Conservation (phyloP, 208 protist genomes). For the Wallacemonas rigidus region DNA sequence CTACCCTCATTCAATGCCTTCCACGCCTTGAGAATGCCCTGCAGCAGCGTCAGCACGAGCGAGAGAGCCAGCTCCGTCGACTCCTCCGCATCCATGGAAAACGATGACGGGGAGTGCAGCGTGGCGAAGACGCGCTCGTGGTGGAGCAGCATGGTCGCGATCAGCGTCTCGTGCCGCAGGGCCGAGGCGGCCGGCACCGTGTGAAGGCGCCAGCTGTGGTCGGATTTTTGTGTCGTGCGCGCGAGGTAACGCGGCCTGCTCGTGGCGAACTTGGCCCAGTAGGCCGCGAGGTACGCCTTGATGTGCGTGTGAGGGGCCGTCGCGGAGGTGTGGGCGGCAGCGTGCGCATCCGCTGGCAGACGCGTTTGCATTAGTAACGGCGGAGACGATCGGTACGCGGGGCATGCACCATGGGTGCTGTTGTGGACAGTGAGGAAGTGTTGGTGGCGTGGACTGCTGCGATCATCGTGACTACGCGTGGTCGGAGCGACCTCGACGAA, state of each 20-base stretch:
- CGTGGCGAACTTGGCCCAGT: neutral
- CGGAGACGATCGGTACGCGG: too few relatives aligned
- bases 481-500: neutral
- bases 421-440: too few relatives aligned
- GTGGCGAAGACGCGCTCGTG: conserved; percentile 13
- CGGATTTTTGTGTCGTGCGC: neutral
- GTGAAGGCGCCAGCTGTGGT: neutral
- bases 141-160: conserved; percentile 2
- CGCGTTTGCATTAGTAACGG: too few relatives aligned
- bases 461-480: too few relatives aligned
- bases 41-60: conserved; percentile 14
- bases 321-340: too few relatives aligned
- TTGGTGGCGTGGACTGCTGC: too few relatives aligned
- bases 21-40: conserved; percentile 16
- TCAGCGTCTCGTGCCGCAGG: conserved; percentile 4
- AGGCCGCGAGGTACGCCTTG: neutral
- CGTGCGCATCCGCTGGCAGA: too few relatives aligned
- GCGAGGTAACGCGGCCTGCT: neutral
- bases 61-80: conserved; percentile 18
- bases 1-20: conserved; percentile 13
- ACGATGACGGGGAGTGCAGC: conserved; percentile 14
- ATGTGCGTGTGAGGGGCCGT: too few relatives aligned
- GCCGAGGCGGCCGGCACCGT: neutral
- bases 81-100: conserved; percentile 16
- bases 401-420: too few relatives aligned